Percentiles rank a stretch among this genome's conserved stretches.
phyloP scores from a whole-genome alignment of 2,329 filamentous ascomycete genomes.

The Xylaria digitata region DNA sequence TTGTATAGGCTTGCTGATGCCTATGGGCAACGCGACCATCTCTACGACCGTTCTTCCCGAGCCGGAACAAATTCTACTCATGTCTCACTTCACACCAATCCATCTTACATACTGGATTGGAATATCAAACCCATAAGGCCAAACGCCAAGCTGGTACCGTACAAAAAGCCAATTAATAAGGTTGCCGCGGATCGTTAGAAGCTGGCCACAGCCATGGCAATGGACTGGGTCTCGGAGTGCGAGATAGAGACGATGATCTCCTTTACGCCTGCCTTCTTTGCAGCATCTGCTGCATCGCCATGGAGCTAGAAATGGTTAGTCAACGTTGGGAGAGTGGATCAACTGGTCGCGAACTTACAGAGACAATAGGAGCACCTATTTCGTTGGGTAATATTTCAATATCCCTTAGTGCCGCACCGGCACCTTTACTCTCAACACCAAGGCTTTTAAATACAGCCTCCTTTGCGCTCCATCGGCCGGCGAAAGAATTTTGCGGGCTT shows the following conservation, averaged over 20 bases:
- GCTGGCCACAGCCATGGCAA: slow-evolving; percentile 89
- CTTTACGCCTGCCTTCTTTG: slow-evolving; percentile 88
- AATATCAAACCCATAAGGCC: slow-evolving; percentile 10
- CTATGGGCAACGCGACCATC: slow-evolving; percentile 1
- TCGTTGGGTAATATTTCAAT: slow-evolving; percentile 91
- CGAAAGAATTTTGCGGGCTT: slow-evolving; percentile 88
- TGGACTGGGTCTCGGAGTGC: slow-evolving; percentile 92
- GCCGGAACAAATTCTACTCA: slow-evolving; percentile 10
- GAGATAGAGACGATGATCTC: slow-evolving; percentile 93
- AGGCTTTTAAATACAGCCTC: slow-evolving; percentile 99
- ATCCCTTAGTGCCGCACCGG: slow-evolving; percentile 88
- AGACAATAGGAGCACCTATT: slow-evolving; percentile 84
- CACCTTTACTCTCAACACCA: slow-evolving; percentile 86
- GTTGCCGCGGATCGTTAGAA: slow-evolving; percentile 62
- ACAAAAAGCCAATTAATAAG: slow-evolving; percentile 18
- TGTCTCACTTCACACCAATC: slow-evolving; percentile 3
- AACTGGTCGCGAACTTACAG: slow-evolving; percentile 68
- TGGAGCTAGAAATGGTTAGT: slow-evolving; percentile 74
- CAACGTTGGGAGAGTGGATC: slow-evolving; percentile 23
- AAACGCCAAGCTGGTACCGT: slow-evolving; percentile 32
- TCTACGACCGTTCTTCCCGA: not conserved
- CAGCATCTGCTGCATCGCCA: slow-evolving; percentile 83
- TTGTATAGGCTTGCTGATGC: slow-evolving; percentile 3
- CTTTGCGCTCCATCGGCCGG: slow-evolving; percentile 96
- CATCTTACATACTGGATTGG: slow-evolving; percentile 24